Base-by-base conservation (phyloP, 768 basidiomycete species). In the Lactarius deliciosus region DNA sequence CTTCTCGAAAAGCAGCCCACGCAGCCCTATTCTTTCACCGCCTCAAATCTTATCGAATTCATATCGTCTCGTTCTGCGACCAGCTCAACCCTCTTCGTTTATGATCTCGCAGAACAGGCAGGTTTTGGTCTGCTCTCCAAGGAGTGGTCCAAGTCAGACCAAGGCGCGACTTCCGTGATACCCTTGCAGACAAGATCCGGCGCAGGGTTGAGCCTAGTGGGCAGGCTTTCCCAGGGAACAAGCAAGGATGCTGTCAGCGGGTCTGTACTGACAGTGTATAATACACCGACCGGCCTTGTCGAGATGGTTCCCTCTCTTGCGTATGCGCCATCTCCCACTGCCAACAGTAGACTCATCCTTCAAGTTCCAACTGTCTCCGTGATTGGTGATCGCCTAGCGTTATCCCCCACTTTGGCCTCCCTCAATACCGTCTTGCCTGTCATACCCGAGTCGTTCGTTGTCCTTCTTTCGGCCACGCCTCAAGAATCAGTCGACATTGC, bases 401-500 rank as follows among this genome's bases (percentile, higher is more conserved):
- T 96, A 59, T 87, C 87, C 1, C 89, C 95, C n/a, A 88, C 91
- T 0, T 82, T 96, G 64, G 84, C 89, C 18, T 78, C 86, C 0
- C 81, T 94, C 65, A 81, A 85, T 32, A 81, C 87, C 7, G 77
- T 84, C 16, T 81, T 89, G 70, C 74, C 81, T 16, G 77, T 87
- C 61, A 77, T 96, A 32, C 86, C 88, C 3, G 83, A 87, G 64
- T 81, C 85, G 63, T 80, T 90, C 61, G 82, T 87, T 18, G 81
- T 97, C 50, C 77, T 97, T 58, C 82, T 96, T 63, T 96, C 94
- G 45, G 87, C 93, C 2, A 88, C 91, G 4, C 86, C 94, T 0
- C 89, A 91, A 69, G 93, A 97, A 75, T 81, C 91, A 18, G 83
- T 88, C 57, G 90, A 93, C 72, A 84, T 94, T 63, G 85, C 94